A percentile compares a stretch with the other conserved stretches of the same genome.
Evolutionary conservation across 225 moss, liverwort and hornwort species (phyloP).

Genomic region (Bryum argenteum): DNA sequence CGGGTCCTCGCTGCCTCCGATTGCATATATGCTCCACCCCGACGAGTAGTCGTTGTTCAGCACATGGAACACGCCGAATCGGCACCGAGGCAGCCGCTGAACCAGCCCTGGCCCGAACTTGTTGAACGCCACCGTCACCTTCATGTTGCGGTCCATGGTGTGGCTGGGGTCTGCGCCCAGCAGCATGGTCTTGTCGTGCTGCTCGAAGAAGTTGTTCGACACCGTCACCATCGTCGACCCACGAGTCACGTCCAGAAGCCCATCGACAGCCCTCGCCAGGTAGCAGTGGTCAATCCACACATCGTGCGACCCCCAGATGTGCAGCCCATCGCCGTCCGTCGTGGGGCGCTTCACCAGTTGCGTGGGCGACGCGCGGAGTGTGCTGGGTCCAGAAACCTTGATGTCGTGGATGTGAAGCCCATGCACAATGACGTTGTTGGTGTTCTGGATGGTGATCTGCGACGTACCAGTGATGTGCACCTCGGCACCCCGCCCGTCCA

Average conservation of each 20-base stretch:
- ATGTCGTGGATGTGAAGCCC: constrained; percentile 31
- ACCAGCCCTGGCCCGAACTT: constrained; percentile 38
- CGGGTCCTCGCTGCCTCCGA: constrained; percentile 56
- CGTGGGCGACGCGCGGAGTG: background rate
- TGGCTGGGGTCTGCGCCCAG: constrained; percentile 23
- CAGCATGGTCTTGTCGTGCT: constrained; percentile 46
- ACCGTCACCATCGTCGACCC: constrained; percentile 31
- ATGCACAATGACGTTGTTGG: constrained; percentile 28
- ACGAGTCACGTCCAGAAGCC: constrained; percentile 21
- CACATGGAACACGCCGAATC: constrained; percentile 43
- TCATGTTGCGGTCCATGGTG: constrained; percentile 29
- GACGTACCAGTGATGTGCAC: constrained; percentile 18
- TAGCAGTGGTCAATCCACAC: constrained; percentile 36
- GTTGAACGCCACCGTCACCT: constrained; percentile 31
- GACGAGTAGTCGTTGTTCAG: constrained; percentile 56
- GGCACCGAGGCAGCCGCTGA: constrained; percentile 42
- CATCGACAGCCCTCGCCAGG: constrained; percentile 10
- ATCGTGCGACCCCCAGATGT: constrained; percentile 20
- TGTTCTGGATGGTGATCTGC: constrained; percentile 18
- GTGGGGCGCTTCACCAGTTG: background rate
- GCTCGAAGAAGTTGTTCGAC: constrained; percentile 32
- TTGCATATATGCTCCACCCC: constrained; percentile 46
- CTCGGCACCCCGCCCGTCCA: constrained; percentile 30
- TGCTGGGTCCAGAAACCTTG: constrained; percentile 2
- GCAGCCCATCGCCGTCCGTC: constrained; percentile 23